phyloP scores from a whole-genome alignment of 2,329 filamentous ascomycete species.

The Nigrospora osmanthi region DNA sequence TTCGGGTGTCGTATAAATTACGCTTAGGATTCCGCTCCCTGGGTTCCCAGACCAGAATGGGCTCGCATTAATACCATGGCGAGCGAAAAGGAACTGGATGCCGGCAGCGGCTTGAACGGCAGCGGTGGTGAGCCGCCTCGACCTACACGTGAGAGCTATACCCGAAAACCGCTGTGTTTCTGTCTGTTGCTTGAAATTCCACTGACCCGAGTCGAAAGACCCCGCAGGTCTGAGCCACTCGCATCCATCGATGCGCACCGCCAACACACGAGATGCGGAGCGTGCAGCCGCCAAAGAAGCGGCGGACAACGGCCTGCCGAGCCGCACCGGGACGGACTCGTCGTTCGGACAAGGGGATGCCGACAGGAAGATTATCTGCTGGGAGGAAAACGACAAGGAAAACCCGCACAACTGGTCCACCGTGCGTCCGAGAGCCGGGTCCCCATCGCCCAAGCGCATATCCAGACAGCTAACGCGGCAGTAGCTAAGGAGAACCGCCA shows the following conservation, averaged over 20 bases:
- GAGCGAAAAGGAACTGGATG: too few relatives aligned
- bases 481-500: slow-evolving; percentile 43
- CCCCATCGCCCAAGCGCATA: background rate
- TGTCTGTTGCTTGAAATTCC: too few relatives aligned
- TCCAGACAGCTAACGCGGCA: background rate
- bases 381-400: slow-evolving; percentile 38
- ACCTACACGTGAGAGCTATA: too few relatives aligned
- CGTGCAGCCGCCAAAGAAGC: slow-evolving; percentile 32
- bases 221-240: too few relatives aligned
- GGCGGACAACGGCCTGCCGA: slow-evolving; percentile 23
- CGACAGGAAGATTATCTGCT: slow-evolving; percentile 30
- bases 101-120: too few relatives aligned
- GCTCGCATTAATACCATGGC: too few relatives aligned
- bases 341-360: background rate
- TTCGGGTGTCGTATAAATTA: too few relatives aligned
- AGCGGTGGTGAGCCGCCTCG: too few relatives aligned
- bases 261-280: slow-evolving; percentile 32
- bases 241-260: background rate
- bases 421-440: slow-evolving; percentile 15
- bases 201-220: too few relatives aligned
- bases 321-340: background rate
- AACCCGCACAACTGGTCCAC: slow-evolving; percentile 46
- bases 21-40: too few relatives aligned
- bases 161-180: too few relatives aligned
- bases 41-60: too few relatives aligned